Evolutionary conservation across 257 asterid species (phyloP).

Genomic region (Echites panduratus): DNA sequence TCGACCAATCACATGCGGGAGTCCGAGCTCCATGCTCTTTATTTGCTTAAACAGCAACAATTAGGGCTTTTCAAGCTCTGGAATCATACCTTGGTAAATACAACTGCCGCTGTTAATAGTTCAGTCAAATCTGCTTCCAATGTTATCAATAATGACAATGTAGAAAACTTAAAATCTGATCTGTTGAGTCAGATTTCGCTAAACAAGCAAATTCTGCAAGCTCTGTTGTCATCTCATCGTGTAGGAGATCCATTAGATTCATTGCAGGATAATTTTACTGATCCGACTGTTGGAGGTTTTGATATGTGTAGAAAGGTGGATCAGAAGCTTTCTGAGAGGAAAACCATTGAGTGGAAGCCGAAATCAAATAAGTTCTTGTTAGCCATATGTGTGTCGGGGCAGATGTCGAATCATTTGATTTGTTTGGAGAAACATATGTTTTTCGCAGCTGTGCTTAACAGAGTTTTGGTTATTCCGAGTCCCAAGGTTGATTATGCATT

Average conservation of each 20-base stretch:
- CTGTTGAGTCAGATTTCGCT: slow-evolving; percentile 58
- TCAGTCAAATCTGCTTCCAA: slow-evolving; percentile 23
- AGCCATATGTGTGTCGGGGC: slow-evolving; percentile 87
- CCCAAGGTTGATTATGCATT: slow-evolving; percentile 82
- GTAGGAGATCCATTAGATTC: slow-evolving; percentile 27
- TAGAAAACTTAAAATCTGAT: slow-evolving; percentile 51
- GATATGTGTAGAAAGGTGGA: slow-evolving; percentile 59
- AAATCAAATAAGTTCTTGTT: slow-evolving; percentile 66
- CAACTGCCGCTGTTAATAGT: slow-evolving; percentile 11
- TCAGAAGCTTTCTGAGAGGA: slow-evolving; percentile 54
- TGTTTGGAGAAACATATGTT: slow-evolving; percentile 96
- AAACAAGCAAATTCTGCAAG: slow-evolving; percentile 68
- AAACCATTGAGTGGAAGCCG: slow-evolving; percentile 81
- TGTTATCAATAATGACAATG: slow-evolving; percentile 8
- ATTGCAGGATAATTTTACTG: slow-evolving; percentile 38
- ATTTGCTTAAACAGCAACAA: slow-evolving; percentile 74
- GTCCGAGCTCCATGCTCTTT: slow-evolving; percentile 66
- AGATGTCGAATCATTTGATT: slow-evolving; percentile 94
- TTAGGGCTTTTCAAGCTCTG: slow-evolving; percentile 62
- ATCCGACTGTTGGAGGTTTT: slow-evolving; percentile 39
- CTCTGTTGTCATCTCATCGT: slow-evolving; percentile 63
- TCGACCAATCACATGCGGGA: slow-evolving; percentile 66
- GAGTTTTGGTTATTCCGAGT: slow-evolving; percentile 83
- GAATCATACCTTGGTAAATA: slow-evolving; percentile 41
- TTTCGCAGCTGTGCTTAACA: slow-evolving; percentile 78